These are phyloP conservation scores for Ceratobasidium sp. DNA, from an alignment of 1,284 basidiomycete species.

Conservation along the genomic window DNA sequence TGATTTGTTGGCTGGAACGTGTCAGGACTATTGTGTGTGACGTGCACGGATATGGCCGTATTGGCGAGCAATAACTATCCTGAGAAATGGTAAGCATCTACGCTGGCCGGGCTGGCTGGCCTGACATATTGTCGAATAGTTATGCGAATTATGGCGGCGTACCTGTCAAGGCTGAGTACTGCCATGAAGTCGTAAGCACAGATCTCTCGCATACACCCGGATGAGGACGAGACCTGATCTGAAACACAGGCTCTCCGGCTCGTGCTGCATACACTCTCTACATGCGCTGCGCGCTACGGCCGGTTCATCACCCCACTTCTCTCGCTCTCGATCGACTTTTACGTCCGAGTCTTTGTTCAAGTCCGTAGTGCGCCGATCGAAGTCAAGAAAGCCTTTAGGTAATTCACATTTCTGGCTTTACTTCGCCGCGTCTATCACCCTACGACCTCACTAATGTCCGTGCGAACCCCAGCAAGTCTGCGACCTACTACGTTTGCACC, in stretches of 20 bases:
- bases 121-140: slow-evolving; percentile 57
- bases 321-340: slow-evolving; percentile 97
- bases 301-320: slow-evolving; percentile 92
- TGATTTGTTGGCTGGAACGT: neutral
- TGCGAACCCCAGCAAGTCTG: slow-evolving; percentile 76
- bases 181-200: slow-evolving; percentile 83
- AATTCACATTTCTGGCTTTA: slow-evolving; percentile 25
- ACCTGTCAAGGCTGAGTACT: slow-evolving; percentile 90
- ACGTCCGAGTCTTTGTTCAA: slow-evolving; percentile 91
- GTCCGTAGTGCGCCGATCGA: slow-evolving; percentile 81
- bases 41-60: slow-evolving; percentile 95
- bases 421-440: neutral
- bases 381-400: slow-evolving; percentile 85
- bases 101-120: neutral
- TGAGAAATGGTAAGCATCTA: slow-evolving; percentile 84
- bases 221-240: neutral
- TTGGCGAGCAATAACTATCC: slow-evolving; percentile 95
- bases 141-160: slow-evolving; percentile 97
- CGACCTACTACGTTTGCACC: slow-evolving; percentile 83
- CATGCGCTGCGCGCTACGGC: slow-evolving; percentile 90
- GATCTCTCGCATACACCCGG: neutral
- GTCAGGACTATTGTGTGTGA: slow-evolving; percentile 89
- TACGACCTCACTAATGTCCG: neutral
- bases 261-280: slow-evolving; percentile 85
- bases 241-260: slow-evolving; percentile 80